Evolutionary conservation across 2,329 filamentous ascomycete species (phyloP), one percentile per base, ranked within the genome.

Genomic region (Pseudopithomyces maydicus): DNA sequence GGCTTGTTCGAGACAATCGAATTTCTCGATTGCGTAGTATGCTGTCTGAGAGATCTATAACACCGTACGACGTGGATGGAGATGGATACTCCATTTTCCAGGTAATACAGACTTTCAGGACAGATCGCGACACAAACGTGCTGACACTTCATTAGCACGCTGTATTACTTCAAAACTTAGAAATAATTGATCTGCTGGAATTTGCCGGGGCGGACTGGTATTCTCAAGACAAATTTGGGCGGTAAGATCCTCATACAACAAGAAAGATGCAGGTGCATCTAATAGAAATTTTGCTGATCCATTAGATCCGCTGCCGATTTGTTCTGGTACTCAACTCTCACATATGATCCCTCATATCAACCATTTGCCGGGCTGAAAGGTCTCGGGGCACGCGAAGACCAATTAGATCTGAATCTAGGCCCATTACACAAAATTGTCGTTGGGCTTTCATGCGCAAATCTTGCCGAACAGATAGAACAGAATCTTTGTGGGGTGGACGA

Each of bases 161-260:
- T 1, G 4, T 29, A 29, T 26, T n/a, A 3, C 14, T 20, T 19
- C 19, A 49, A 43, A 15, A n/a, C n/a, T n/a, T 49, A 10, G 45
- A 49, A 2, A 48, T 55, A 12, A 43, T 33, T 22, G 14, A 38
- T 38, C 33, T 55, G 6, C 19, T 55, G 23, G 38, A 7, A 3
- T 14, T 14, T 3, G 17, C 11, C 11, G 52, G 52, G 19, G 52
- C 52, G 15, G 52, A 55, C 12, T 49, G 20, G 20, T 38, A 49
- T 43, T 49, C 43, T 2, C 49, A 49, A 33, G 38, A 48, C 32
- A 55, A n/a, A 23, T 10, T 15, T 10, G 44, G 52, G 49, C 22
- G 1, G 52, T 49, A 41, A 54, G 20, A 14, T 10, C 17, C 33
- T 17, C 29, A 32, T 7, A 10, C 19, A 22, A 12, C 2, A 2